Evolutionary conservation across 331 rosid species (phyloP).

Genomic region (Rosa hybrid): DNA sequence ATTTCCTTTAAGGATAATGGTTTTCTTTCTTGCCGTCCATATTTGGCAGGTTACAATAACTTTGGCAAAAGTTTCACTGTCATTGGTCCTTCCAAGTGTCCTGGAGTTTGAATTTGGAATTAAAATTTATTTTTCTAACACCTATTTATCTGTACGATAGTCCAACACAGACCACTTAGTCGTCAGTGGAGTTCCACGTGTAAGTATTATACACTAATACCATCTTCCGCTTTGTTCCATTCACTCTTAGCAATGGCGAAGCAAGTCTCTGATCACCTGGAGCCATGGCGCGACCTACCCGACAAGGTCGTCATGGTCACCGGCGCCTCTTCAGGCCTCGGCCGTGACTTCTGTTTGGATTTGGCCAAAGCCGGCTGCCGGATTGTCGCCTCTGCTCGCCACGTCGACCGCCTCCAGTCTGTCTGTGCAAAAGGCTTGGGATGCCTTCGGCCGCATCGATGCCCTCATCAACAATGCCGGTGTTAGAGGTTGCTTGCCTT

Average conservation of each 20-base stretch:
- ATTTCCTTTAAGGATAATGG: no score
- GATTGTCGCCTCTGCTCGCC: constrained; percentile 64
- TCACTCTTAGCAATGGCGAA: neutral
- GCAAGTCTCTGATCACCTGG: constrained; percentile 28
- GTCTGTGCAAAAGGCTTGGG: constrained; percentile 74
- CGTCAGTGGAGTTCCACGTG: neutral
- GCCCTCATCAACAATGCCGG: constrained; percentile 77
- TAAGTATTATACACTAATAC: neutral
- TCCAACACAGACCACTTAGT: no score
- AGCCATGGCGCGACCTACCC: constrained; percentile 52
- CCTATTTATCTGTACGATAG: no score
- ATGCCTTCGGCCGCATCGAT: constrained; percentile 68
- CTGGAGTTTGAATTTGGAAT: no score
- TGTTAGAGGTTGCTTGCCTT: constrained; percentile 45
- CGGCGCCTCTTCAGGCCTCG: constrained; percentile 80
- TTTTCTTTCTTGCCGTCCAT: no score
- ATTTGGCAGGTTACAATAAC: no score
- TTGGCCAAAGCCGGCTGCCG: constrained; percentile 64
- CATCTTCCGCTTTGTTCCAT: neutral
- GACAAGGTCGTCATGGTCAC: constrained; percentile 90
- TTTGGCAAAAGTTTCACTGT: no score
- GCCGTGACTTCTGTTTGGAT: constrained; percentile 63
- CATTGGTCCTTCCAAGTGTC: no score
- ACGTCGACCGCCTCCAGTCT: constrained; percentile 55
- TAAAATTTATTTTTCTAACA: no score